Conservation (phyloP, 2,329 filamentous ascomycete genomes). For the Paradendryphiella salina region DNA sequence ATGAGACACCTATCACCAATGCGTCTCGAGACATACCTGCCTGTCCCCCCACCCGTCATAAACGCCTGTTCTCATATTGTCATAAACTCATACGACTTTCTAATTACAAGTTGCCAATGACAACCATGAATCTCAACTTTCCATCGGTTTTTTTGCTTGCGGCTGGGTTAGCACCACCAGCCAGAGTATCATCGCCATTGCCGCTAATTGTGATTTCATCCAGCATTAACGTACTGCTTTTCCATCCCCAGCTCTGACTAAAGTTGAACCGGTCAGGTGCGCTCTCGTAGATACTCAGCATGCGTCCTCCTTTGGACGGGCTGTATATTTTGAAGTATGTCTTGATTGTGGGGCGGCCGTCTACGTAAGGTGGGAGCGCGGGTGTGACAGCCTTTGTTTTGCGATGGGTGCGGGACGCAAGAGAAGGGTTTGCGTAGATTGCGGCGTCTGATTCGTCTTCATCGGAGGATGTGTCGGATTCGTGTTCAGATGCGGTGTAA, state of each 20-base stretch:
- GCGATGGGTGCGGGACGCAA: slow-evolving; percentile 22
- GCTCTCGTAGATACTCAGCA: slow-evolving; percentile 62
- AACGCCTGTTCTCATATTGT: no score
- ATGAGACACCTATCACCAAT: no score
- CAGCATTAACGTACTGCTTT: slow-evolving; percentile 61
- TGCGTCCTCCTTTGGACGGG: slow-evolving; percentile 61
- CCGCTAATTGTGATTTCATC: slow-evolving; percentile 49
- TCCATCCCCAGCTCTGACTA: slow-evolving; percentile 64
- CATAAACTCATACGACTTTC: no score
- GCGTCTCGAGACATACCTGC: no score
- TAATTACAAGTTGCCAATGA: slow-evolving; percentile 55
- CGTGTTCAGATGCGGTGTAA: slow-evolving; percentile 27
- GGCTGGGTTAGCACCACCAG: slow-evolving; percentile 11
- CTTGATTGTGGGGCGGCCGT: slow-evolving; percentile 60
- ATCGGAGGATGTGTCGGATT: slow-evolving; percentile 33
- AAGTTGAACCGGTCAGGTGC: slow-evolving; percentile 64
- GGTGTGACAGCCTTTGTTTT: slow-evolving; percentile 34
- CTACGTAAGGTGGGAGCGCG: slow-evolving; percentile 58
- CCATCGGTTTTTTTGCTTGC: slow-evolving; percentile 51
- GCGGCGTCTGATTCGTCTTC: slow-evolving; percentile 28
- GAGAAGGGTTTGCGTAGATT: slow-evolving; percentile 34
- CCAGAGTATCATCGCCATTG: slow-evolving; percentile 22
- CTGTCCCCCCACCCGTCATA: no score
- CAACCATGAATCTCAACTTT: slow-evolving; percentile 62
- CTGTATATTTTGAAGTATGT: slow-evolving; percentile 66